Percentiles rank a stretch among this genome's conserved stretches.
Evolutionary conservation across 2,329 filamentous ascomycete species (phyloP).

Genomic region (Trichoderma polysporum): DNA sequence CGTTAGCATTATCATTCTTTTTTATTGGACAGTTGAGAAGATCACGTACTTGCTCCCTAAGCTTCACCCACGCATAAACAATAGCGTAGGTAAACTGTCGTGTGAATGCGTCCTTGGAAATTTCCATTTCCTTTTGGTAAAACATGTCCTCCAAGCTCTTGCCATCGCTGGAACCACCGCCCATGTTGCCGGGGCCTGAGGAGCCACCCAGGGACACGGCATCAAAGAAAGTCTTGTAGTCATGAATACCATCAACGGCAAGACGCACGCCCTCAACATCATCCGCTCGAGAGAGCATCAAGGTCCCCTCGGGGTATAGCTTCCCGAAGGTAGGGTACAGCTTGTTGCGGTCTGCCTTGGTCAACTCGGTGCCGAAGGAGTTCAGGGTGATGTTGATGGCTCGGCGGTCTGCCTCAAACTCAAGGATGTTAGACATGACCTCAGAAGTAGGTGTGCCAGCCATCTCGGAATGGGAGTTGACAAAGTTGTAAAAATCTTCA

Average conservation of each 20-base stretch:
- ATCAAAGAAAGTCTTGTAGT: conserved; percentile 97
- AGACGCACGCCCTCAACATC: conserved; percentile 91
- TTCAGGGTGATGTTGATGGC: conserved; percentile 99
- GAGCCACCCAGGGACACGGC: conserved; percentile 75
- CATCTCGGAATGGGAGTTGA: conserved; percentile 86
- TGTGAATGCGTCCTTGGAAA: conserved; percentile 92
- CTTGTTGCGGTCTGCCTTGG: conserved; percentile 92
- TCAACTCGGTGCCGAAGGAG: conserved; percentile 94
- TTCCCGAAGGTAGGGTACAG: conserved; percentile 90
- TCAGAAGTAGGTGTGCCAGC: conserved; percentile 85
- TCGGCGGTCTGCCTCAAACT: conserved; percentile 94
- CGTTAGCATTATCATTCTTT: conserved; percentile 27
- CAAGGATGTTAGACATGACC: conserved; percentile 92
- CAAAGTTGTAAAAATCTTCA: conserved; percentile 94
- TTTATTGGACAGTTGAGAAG: too few relatives aligned
- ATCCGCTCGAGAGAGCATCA: conserved; percentile 93
- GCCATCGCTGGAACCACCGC: conserved; percentile 73
- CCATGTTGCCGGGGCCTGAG: conserved; percentile 78
- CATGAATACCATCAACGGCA: conserved; percentile 86
- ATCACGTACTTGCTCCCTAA: conserved; percentile 83
- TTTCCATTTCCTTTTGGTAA: conserved; percentile 99
- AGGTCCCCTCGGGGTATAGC: conserved; percentile 87
- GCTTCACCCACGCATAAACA: conserved; percentile 96
- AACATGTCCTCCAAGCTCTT: conserved; percentile 96
- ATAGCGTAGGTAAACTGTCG: conserved; percentile 93